A percentile compares a stretch with the other conserved stretches of the same genome.
Conservation (phyloP, 768 basidiomycete species). For the Tricholoma sp. region DNA sequence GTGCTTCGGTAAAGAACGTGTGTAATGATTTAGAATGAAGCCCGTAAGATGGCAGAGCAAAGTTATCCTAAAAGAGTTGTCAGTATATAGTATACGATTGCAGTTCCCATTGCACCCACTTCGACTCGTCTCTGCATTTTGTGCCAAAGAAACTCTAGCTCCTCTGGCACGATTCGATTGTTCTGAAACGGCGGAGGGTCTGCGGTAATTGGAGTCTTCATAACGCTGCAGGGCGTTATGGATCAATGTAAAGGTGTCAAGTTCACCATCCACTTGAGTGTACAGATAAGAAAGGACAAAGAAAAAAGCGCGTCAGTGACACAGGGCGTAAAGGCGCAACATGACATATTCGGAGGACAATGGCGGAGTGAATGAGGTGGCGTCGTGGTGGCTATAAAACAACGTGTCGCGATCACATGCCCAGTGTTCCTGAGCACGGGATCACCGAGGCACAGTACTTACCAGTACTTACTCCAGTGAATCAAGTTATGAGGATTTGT, state of each 20-base stretch:
- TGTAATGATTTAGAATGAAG: background rate
- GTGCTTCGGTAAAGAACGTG: background rate
- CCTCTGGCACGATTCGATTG: conserved; percentile 1
- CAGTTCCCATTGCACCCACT: background rate
- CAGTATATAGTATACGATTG: background rate
- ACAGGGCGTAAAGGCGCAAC: too few relatives aligned
- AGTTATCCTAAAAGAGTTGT: background rate
- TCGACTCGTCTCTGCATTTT: conserved; percentile 3
- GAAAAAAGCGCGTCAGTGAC: too few relatives aligned
- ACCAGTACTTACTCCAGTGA: too few relatives aligned
- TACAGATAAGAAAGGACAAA: too few relatives aligned
- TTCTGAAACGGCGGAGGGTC: background rate
- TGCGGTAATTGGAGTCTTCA: background rate
- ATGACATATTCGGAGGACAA: background rate
- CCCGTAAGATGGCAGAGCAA: background rate
- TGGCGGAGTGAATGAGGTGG: background rate
- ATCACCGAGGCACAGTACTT: background rate
- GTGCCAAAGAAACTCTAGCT: conserved; percentile 8
- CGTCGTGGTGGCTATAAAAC: background rate
- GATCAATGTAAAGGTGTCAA: background rate
- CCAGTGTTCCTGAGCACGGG: conserved; percentile 1
- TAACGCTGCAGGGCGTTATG: background rate
- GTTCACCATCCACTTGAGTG: background rate
- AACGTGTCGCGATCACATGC: conserved; percentile 5
- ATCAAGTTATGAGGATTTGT: too few relatives aligned